Percentiles rank a stretch among this genome's conserved stretches.
Conservation (phyloP, 2,329 filamentous ascomycete species). For the Gnomoniopsis smithogilvyi region DNA sequence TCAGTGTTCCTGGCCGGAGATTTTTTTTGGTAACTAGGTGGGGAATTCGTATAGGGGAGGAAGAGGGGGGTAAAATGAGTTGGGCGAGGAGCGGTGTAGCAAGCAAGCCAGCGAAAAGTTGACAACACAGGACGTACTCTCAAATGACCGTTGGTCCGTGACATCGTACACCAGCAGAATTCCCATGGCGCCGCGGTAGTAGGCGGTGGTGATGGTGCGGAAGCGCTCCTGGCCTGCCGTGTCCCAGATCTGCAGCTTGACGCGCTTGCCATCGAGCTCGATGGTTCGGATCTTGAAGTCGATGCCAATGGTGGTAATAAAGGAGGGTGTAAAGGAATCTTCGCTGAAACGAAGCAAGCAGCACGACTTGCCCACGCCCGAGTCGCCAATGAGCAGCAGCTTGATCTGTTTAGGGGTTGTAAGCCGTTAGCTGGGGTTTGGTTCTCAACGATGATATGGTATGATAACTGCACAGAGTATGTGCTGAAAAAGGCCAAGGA, state of each 20-base stretch:
- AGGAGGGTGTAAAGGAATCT: constrained; percentile 94
- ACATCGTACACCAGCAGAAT: constrained; percentile 98
- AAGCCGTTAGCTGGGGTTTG: constrained; percentile 1
- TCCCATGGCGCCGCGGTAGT: constrained; percentile 98
- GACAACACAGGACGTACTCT: constrained; percentile 60
- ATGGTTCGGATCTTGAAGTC: constrained; percentile 99
- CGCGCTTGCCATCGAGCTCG: constrained; percentile 96
- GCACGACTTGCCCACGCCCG: constrained; percentile 95
- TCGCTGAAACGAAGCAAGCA: constrained; percentile 95
- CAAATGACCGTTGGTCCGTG: constrained; percentile 92
- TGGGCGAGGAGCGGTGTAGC: neutral
- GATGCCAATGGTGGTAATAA: constrained; percentile 99
- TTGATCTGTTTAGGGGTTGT: constrained; percentile 69
- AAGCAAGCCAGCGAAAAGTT: neutral
- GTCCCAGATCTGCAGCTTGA: constrained; percentile 99
- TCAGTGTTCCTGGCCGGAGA: neutral
- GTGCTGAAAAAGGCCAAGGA: too few relatives aligned
- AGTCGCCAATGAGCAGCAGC: constrained; percentile 93
- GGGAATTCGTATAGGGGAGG: neutral
- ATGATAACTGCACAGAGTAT: neutral
- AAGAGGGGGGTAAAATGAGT: neutral
- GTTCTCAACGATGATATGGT: neutral
- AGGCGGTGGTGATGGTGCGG: constrained; percentile 97
- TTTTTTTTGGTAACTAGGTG: constrained; percentile 8
- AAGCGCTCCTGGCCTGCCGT: constrained; percentile 98